Evolutionary conservation across 2,329 filamentous ascomycete species (phyloP).

Genomic region (Xylariales sp.): DNA sequence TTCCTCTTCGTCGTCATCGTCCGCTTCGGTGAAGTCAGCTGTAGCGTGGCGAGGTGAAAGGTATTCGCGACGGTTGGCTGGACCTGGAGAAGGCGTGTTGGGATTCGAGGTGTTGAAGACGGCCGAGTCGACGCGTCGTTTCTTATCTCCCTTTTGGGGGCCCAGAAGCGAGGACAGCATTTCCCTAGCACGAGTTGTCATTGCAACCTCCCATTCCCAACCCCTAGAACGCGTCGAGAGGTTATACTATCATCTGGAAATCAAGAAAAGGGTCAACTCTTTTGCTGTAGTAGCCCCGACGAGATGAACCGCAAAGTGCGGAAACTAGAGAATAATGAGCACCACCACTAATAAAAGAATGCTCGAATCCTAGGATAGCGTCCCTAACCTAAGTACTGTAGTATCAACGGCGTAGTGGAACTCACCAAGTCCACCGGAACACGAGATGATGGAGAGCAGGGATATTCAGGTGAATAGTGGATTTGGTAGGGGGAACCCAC

Average conservation of each 20-base stretch:
- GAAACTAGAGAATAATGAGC: slow-evolving; percentile 6
- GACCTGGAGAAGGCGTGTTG: slow-evolving; percentile 23
- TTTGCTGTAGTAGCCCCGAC: neutral
- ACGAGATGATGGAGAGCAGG: neutral
- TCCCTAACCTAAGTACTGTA: no score
- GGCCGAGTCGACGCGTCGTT: slow-evolving; percentile 19
- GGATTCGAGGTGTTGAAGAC: slow-evolving; percentile 19
- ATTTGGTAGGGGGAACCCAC: neutral
- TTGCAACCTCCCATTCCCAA: slow-evolving; percentile 16
- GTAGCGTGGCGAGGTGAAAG: slow-evolving; percentile 47
- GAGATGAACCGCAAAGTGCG: slow-evolving; percentile 2
- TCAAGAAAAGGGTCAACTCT: neutral
- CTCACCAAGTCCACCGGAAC: no score
- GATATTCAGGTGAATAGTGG: neutral
- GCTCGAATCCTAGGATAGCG: no score
- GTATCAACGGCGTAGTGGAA: no score
- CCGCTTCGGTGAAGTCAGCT: slow-evolving; percentile 61
- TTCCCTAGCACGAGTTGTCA: slow-evolving; percentile 25
- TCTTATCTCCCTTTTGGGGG: slow-evolving; percentile 15
- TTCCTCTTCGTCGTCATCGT: slow-evolving; percentile 46
- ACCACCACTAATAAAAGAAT: neutral
- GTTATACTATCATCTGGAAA: slow-evolving; percentile 7
- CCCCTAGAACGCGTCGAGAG: neutral
- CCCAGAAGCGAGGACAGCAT: slow-evolving; percentile 27
- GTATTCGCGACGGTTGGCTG: slow-evolving; percentile 27